A percentile compares a stretch with the other conserved stretches of the same genome.
Evolutionary conservation across 106 monocot genomes (phyloP).

Genomic region (Dendrobium officinale): DNA sequence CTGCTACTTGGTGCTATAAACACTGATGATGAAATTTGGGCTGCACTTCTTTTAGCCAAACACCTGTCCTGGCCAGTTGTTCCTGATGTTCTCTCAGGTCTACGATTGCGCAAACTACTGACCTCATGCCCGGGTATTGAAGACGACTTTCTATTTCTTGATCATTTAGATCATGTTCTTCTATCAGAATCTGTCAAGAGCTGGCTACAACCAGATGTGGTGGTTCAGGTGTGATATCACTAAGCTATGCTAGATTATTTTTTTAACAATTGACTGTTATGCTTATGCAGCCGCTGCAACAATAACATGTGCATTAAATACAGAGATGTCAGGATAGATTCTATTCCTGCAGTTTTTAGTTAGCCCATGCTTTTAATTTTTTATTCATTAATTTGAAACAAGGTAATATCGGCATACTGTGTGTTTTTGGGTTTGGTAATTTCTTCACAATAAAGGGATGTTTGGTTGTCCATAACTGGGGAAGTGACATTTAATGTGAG

Average conservation of each 20-base stretch:
- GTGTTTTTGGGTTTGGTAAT: neutral
- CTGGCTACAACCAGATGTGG: conserved; percentile 59
- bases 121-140: conserved; percentile 33
- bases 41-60: conserved; percentile 48
- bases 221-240: conserved; percentile 63
- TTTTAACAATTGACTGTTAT: neutral
- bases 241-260: neutral
- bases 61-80: conserved; percentile 84
- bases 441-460: neutral
- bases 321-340: neutral
- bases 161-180: conserved; percentile 75
- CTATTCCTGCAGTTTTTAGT: neutral
- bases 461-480: neutral
- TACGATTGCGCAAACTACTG: conserved; percentile 51
- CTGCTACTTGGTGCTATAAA: conserved; percentile 63
- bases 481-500: neutral
- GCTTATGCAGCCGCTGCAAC: neutral
- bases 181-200: conserved; percentile 56
- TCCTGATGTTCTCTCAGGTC: conserved; percentile 72
- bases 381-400: neutral
- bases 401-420: neutral
- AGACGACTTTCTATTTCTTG: conserved; percentile 51
- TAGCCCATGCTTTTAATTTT: neutral
- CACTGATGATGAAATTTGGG: conserved; percentile 82
- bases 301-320: neutral